phyloP scores from a whole-genome alignment of 2,329 filamentous ascomycete genomes.

The Ascocoryne sarcoides region DNA sequence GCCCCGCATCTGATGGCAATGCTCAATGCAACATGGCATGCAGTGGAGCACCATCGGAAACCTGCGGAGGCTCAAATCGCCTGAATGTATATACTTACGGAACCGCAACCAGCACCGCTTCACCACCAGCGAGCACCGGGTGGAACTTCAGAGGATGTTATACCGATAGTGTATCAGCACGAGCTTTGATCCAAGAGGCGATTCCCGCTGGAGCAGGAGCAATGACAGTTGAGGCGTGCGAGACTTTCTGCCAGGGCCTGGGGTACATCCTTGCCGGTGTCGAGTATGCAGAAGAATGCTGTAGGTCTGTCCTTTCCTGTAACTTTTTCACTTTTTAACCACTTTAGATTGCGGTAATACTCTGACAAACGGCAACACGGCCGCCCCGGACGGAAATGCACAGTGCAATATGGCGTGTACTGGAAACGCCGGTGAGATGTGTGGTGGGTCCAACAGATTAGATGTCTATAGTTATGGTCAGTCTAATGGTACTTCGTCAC shows the following conservation, averaged over 20 bases:
- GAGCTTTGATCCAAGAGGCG: conserved; percentile 7
- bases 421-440: background rate
- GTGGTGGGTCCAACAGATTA: background rate
- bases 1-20: conserved; percentile 11
- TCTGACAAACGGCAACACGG: background rate
- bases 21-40: conserved; percentile 24
- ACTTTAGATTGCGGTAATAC: background rate
- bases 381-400: background rate
- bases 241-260: background rate
- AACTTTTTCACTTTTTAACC: background rate
- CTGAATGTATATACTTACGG: conserved; percentile 12
- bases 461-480: no score
- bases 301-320: background rate
- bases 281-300: conserved; percentile 5
- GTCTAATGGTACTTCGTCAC: no score
- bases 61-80: conserved; percentile 17
- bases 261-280: conserved; percentile 6
- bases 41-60: conserved; percentile 19
- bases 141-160: conserved; percentile 1
- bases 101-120: no score
- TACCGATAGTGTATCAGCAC: conserved; percentile 4
- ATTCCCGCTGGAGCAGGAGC: background rate
- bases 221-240: conserved; percentile 4
- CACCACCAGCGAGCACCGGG: background rate
- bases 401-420: background rate